Evolutionary conservation across 1,284 basidiomycete species (phyloP), one percentile per base, ranked within the genome.

Genomic region (Cutaneotrichosporon cutaneum): DNA sequence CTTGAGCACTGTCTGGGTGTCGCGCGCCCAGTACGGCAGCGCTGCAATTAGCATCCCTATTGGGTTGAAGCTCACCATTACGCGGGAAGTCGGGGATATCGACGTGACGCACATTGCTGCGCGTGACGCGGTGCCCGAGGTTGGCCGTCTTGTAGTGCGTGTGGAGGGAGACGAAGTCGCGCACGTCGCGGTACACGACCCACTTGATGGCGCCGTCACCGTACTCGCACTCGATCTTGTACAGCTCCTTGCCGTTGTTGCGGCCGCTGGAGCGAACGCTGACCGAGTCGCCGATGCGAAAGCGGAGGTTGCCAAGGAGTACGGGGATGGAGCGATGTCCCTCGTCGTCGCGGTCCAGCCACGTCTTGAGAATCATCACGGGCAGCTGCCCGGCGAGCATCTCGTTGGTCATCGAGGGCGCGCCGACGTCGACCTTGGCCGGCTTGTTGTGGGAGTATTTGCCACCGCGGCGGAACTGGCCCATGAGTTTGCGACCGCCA

Each of bases 141-240:
- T 93, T 94, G 4, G 93, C 90, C 36, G 96, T 83, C 9, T 90
- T 84, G 76, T 97, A 98, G 76, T 97, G 94, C 0, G 90, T 85
- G 74, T 99, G 95, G 21, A 99, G 80, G 33, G 88, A 89, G 58
- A 97, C 70, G 74, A 99, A 97, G 77, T 99, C 95, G 64, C 92
- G 87, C 56, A 97, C 83, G 78, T 95, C 90, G 58, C 95, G 88
- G 79, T 99, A 98, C 51, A 99, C 86, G 33, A 97, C 93, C 95
- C 96, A 99, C 76, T 91, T 88, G 61, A 89, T 88, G 4, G 88
- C 88, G n/a, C 92, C 92, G 68, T 96, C 94, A 1, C 92, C 95
- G 74, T 99, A 98, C 79, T 96, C 92, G 79, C 94, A 95, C 78
- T 85, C 78, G 42, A 80, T 68, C 66, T 79, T 77, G 72, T 77